Conservation (phyloP, 2,329 filamentous ascomycete species). For the Penicillium verrucosum region DNA sequence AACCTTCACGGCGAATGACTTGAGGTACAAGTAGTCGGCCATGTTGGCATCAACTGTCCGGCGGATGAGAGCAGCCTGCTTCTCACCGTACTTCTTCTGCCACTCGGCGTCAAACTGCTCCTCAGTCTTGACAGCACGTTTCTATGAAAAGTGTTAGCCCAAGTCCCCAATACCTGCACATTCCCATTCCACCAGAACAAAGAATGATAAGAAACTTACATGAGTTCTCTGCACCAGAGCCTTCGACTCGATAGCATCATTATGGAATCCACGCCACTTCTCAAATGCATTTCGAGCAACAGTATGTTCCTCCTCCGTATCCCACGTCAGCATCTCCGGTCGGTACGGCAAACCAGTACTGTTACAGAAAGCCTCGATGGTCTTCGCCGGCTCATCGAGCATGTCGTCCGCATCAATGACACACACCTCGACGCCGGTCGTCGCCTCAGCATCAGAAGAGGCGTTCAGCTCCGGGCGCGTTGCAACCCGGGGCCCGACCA, state of each 20-base stretch:
- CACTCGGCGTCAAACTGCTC: constrained; percentile 59
- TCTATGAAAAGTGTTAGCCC: constrained; percentile 13
- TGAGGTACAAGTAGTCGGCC: constrained; percentile 61
- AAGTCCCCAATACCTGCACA: not conserved
- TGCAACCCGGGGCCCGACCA: constrained; percentile 67
- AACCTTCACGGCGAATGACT: constrained; percentile 61
- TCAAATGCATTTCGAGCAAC: constrained; percentile 75
- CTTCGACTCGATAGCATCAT: constrained; percentile 83
- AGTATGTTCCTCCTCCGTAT: constrained; percentile 66
- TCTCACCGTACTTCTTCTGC: constrained; percentile 58
- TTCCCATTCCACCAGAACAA: not conserved
- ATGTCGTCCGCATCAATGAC: constrained; percentile 93
- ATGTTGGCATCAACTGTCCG: constrained; percentile 59
- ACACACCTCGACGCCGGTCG: constrained; percentile 60
- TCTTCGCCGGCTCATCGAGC: constrained; percentile 74
- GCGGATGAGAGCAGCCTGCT: constrained; percentile 57
- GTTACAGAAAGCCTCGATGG: constrained; percentile 76
- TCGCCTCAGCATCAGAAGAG: constrained; percentile 24
- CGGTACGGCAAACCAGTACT: constrained; percentile 74
- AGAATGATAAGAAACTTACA: constrained; percentile 32
- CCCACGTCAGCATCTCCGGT: constrained; percentile 80
- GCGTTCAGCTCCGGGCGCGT: constrained; percentile 30
- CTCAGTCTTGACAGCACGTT: constrained; percentile 42
- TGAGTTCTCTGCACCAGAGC: constrained; percentile 62
- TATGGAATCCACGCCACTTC: constrained; percentile 97